Conservation (phyloP, 208 protist genomes). For the Acanthamoeba healyi region DNA sequence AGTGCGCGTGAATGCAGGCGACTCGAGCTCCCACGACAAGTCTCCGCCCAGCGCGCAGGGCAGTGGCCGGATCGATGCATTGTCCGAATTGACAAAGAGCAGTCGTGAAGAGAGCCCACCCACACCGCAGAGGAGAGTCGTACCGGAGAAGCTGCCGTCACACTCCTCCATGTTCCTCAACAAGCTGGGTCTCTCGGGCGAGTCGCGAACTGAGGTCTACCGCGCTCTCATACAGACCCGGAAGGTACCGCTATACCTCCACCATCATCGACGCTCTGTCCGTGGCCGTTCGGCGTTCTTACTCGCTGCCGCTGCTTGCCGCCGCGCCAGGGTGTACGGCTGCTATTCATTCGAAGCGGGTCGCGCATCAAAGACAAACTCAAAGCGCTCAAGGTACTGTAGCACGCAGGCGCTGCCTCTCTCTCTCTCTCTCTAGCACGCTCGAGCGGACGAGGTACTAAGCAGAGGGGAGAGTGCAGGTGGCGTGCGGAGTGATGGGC, state of each 20-base stretch:
- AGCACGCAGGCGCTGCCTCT: too few relatives aligned
- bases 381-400: constrained; percentile 17
- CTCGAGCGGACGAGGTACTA: too few relatives aligned
- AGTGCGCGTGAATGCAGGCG: too few relatives aligned
- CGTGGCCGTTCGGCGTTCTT: not conserved
- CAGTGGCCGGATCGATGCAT: not conserved
- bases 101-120: not conserved
- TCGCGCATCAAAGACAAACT: constrained; percentile 43
- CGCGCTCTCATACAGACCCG: constrained; percentile 10
- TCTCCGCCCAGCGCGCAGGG: too few relatives aligned
- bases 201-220: not conserved
- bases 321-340: not conserved
- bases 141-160: not conserved
- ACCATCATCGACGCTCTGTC: not conserved
- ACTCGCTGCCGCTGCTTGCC: not conserved
- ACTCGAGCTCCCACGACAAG: too few relatives aligned
- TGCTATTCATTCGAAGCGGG: constrained; percentile 64
- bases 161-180: constrained; percentile 30
- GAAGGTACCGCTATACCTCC: not conserved
- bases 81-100: not conserved
- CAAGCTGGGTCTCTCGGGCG: constrained; percentile 15
- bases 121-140: not conserved
- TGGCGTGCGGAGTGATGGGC: constrained; percentile 55
- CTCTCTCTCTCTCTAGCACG: too few relatives aligned
- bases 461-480: too few relatives aligned